Conservation (phyloP, 768 basidiomycete species). For the Glaciozyma martinii region DNA sequence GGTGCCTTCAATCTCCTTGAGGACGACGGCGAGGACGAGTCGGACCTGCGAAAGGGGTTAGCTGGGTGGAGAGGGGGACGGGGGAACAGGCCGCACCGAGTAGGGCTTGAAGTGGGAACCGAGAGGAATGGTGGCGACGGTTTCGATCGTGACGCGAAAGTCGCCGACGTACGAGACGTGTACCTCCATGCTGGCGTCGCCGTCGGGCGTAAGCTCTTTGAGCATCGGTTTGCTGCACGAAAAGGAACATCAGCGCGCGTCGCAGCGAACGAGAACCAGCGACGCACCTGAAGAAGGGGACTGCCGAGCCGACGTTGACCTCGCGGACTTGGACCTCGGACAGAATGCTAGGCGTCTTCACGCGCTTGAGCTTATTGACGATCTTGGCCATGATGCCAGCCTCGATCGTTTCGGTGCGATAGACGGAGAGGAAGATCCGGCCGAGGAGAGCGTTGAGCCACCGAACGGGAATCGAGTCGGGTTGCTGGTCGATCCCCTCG, state of each 20-base stretch:
- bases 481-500: constrained; percentile 76
- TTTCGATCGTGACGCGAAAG: constrained; percentile 78
- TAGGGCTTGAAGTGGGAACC: constrained; percentile 80
- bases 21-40: constrained; percentile 73
- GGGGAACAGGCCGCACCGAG: constrained; percentile 45
- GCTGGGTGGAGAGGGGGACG: no score
- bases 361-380: constrained; percentile 88
- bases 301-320: constrained; percentile 73
- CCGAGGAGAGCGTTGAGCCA: constrained; percentile 95
- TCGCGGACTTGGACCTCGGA: constrained; percentile 77
- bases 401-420: constrained; percentile 56
- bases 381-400: constrained; percentile 72
- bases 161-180: constrained; percentile 77
- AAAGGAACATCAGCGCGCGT: no score
- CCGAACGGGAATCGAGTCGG: constrained; percentile 92
- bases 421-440: constrained; percentile 83
- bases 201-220: constrained; percentile 89
- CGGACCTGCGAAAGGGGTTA: constrained; percentile 40
- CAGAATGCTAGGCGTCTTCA: constrained; percentile 79
- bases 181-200: constrained; percentile 81
- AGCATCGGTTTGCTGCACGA: constrained; percentile 94
- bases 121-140: constrained; percentile 66
- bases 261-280: no score
- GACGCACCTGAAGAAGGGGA: constrained; percentile 49
- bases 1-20: constrained; percentile 86